A percentile compares a stretch with the other conserved stretches of the same genome.
These are phyloP conservation scores for Phytophthora hybrid DNA, from an alignment of 352 stramenopile genomes.

Conservation along the genomic window DNA sequence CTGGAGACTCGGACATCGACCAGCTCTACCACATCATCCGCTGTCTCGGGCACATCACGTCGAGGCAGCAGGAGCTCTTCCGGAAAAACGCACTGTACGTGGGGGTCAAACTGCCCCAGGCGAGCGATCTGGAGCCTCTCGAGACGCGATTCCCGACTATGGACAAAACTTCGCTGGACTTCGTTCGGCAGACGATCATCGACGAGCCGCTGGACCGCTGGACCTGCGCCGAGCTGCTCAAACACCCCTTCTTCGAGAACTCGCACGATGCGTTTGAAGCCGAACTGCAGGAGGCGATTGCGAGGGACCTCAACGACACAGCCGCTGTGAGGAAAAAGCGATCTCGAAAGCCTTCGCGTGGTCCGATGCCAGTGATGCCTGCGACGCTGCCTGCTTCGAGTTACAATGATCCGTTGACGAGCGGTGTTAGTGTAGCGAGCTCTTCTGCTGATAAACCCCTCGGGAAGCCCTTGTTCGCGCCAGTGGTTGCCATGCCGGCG, in stretches of 20 bases:
- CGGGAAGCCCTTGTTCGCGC: constrained; percentile 41
- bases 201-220: constrained; percentile 83
- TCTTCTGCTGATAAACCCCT: constrained; percentile 22
- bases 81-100: constrained; percentile 85
- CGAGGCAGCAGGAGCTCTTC: constrained; percentile 84
- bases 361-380: constrained; percentile 26
- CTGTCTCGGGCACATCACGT: constrained; percentile 75
- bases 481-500: constrained; percentile 22
- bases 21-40: constrained; percentile 90
- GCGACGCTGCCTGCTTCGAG: constrained; percentile 8
- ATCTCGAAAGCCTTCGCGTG: constrained; percentile 49
- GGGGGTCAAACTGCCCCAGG: constrained; percentile 76
- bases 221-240: constrained; percentile 80
- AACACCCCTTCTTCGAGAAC: constrained; percentile 79
- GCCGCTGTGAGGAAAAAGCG: constrained; percentile 71
- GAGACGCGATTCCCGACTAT: constrained; percentile 72
- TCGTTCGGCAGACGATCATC: constrained; percentile 77
- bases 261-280: constrained; percentile 62
- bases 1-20: constrained; percentile 97
- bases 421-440: not conserved
- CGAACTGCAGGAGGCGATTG: constrained; percentile 78
- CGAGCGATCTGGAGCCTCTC: constrained; percentile 66
- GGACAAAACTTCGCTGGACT: constrained; percentile 71
- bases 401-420: constrained; percentile 29
- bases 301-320: constrained; percentile 69